These are phyloP conservation scores for Farysia itapuensis DNA, from an alignment of 1,284 basidiomycete genomes.

Conservation along the genomic window DNA sequence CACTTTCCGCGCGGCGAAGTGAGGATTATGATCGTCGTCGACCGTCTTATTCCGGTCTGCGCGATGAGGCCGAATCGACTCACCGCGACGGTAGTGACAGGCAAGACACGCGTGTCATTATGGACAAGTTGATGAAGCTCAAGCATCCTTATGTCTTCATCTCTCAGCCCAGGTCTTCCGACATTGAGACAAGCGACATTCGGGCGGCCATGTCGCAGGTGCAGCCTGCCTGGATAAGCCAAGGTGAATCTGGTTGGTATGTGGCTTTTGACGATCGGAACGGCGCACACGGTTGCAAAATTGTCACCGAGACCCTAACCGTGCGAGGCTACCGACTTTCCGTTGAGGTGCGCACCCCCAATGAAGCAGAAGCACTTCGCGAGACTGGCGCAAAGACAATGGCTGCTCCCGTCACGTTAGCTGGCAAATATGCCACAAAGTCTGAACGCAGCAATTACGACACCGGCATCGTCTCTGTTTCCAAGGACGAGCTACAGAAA, in stretches of 20 bases:
- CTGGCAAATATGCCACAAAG: background rate
- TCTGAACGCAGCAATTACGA: slow-evolving; percentile 7
- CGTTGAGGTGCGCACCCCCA: slow-evolving; percentile 25
- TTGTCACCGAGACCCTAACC: slow-evolving; percentile 30
- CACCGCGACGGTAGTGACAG: too few species aligned
- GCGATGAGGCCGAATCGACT: slow-evolving; percentile 2
- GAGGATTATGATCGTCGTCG: slow-evolving; percentile 1
- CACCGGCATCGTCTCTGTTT: slow-evolving; percentile 16
- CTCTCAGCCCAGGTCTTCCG: slow-evolving; percentile 23
- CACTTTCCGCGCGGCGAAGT: background rate
- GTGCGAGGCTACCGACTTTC: slow-evolving; percentile 34
- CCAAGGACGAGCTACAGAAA: slow-evolving; percentile 53
- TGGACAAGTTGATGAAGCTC: slow-evolving; percentile 10
- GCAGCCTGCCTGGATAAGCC: slow-evolving; percentile 42
- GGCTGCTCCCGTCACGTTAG: background rate
- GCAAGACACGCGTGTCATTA: slow-evolving; percentile 11
- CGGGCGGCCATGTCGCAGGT: slow-evolving; percentile 38
- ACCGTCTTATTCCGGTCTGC: background rate
- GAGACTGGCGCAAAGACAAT: background rate
- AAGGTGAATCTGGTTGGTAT: slow-evolving; percentile 57
- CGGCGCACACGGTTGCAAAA: slow-evolving; percentile 31
- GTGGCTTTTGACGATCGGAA: slow-evolving; percentile 39
- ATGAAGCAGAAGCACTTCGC: background rate
- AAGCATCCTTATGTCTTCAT: slow-evolving; percentile 39
- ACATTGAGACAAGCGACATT: slow-evolving; percentile 37